Conservation (phyloP, 352 stramenopile species). For the Phytophthora brassicae region DNA sequence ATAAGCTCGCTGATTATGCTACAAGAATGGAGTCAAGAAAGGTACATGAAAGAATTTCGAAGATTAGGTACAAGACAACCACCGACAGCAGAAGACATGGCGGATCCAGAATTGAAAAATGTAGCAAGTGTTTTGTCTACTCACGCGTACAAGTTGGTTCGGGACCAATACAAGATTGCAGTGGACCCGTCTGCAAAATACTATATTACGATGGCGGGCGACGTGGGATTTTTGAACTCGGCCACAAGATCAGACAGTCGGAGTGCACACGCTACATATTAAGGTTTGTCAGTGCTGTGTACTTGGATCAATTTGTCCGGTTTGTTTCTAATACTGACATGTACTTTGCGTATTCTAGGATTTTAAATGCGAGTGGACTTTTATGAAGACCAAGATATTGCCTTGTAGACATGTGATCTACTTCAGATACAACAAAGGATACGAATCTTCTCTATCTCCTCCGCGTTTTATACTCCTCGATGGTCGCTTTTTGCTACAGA, state of each 20-base stretch:
- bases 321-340: too few relatives aligned
- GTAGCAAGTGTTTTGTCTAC: conserved; percentile 1
- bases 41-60: conserved; percentile 13
- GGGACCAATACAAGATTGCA: conserved; percentile 1
- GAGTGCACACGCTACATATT: too few relatives aligned
- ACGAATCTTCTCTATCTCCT: conserved; percentile 12
- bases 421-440: background rate
- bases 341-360: too few relatives aligned
- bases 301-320: too few relatives aligned
- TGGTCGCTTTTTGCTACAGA: conserved; percentile 4
- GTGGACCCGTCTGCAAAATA: background rate
- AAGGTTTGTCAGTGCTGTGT: background rate
- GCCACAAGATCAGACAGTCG: too few relatives aligned
- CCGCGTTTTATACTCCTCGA: conserved; percentile 9
- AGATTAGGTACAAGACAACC: conserved; percentile 1
- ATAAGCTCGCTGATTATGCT: conserved; percentile 13
- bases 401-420: conserved; percentile 11
- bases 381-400: conserved; percentile 13
- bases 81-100: background rate
- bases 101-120: conserved; percentile 6
- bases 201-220: too few relatives aligned
- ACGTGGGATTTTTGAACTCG: too few relatives aligned
- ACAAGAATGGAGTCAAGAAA: conserved; percentile 10
- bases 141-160: conserved; percentile 1
- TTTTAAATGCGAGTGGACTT: conserved; percentile 5